Evolutionary conservation across 2,329 filamentous ascomycete species (phyloP).

Genomic region (Trichoderma semiorbis): DNA sequence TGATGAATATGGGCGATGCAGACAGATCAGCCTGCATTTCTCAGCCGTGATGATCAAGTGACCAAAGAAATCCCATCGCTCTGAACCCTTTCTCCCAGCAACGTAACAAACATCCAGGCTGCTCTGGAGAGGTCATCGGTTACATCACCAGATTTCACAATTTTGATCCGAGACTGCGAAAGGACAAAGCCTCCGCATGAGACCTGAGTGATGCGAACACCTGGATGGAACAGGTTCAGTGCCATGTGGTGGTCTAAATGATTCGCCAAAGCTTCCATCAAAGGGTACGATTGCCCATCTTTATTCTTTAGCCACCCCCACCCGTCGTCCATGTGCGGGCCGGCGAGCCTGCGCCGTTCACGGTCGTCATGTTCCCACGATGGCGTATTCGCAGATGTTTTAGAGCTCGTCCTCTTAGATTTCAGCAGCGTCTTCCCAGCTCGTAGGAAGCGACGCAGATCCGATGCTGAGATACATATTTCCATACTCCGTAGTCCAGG

Average conservation of each 20-base stretch:
- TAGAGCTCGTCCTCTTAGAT: not conserved
- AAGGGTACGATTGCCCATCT: slow-evolving; percentile 34
- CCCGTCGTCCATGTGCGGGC: slow-evolving; percentile 48
- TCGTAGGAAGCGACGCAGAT: slow-evolving; percentile 45
- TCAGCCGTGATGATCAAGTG: not conserved
- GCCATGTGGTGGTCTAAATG: slow-evolving; percentile 54
- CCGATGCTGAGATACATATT: slow-evolving; percentile 47
- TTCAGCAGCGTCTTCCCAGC: slow-evolving; percentile 33
- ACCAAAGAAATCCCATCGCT: slow-evolving; percentile 23
- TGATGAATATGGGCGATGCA: not conserved
- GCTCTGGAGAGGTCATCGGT: slow-evolving; percentile 33
- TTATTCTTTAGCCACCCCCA: slow-evolving; percentile 46
- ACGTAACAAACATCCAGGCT: slow-evolving; percentile 38
- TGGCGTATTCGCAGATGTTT: slow-evolving; percentile 13
- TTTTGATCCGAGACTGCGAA: slow-evolving; percentile 50
- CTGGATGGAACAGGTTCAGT: slow-evolving; percentile 53
- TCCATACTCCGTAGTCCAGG: slow-evolving; percentile 45
- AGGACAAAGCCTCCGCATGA: slow-evolving; percentile 56
- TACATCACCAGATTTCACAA: slow-evolving; percentile 34
- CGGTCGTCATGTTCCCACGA: slow-evolving; percentile 33
- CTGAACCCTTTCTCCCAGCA: slow-evolving; percentile 33
- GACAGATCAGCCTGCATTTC: not conserved
- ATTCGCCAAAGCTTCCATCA: slow-evolving; percentile 47
- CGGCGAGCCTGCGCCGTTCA: slow-evolving; percentile 45
- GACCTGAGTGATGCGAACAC: slow-evolving; percentile 51